Percentiles rank a stretch among this genome's conserved stretches.
phyloP scores from a whole-genome alignment of 805 yeast genomes.

The Saccharomyces kudriavzevii region DNA sequence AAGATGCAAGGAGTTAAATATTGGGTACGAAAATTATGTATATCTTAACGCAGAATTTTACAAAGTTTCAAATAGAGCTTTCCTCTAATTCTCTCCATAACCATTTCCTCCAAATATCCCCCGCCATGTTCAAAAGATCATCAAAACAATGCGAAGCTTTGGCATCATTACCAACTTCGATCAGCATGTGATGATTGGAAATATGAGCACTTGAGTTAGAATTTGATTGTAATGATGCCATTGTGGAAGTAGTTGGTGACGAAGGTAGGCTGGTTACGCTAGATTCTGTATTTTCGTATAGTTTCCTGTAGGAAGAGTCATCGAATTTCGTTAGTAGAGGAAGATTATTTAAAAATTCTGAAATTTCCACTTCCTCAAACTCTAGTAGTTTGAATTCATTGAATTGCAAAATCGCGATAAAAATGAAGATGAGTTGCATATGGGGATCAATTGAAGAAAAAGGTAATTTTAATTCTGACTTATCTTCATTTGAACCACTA shows the following conservation, averaged over 20 bases:
- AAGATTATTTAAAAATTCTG: constrained; percentile 59
- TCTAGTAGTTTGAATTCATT: constrained; percentile 73
- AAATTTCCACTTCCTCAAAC: constrained; percentile 82
- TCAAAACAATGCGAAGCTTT: constrained; percentile 55
- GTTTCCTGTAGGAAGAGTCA: constrained; percentile 24
- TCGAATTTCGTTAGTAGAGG: constrained; percentile 30
- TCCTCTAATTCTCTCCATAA: constrained; percentile 54
- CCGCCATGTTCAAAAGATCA: constrained; percentile 66
- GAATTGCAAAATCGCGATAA: constrained; percentile 71
- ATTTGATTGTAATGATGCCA: constrained; percentile 4
- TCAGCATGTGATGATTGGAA: constrained; percentile 19
- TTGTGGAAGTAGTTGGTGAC: constrained; percentile 6
- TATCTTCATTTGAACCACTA: constrained; percentile 1
- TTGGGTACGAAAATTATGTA: not conserved
- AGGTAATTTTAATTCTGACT: constrained; percentile 11
- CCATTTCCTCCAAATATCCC: constrained; percentile 85
- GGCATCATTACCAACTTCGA: constrained; percentile 34
- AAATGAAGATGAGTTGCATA: constrained; percentile 64
- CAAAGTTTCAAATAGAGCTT: constrained; percentile 12
- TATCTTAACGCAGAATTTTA: not conserved
- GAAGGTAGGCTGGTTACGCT: constrained; percentile 2
- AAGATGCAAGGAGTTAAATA: not conserved
- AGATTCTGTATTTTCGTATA: constrained; percentile 9
- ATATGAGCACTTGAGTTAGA: not conserved
- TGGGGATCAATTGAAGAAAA: constrained; percentile 60